A percentile compares a stretch with the other conserved stretches of the same genome.
Evolutionary conservation across 768 basidiomycete species (phyloP).

Genomic region (Kwoniella botswanensis): DNA sequence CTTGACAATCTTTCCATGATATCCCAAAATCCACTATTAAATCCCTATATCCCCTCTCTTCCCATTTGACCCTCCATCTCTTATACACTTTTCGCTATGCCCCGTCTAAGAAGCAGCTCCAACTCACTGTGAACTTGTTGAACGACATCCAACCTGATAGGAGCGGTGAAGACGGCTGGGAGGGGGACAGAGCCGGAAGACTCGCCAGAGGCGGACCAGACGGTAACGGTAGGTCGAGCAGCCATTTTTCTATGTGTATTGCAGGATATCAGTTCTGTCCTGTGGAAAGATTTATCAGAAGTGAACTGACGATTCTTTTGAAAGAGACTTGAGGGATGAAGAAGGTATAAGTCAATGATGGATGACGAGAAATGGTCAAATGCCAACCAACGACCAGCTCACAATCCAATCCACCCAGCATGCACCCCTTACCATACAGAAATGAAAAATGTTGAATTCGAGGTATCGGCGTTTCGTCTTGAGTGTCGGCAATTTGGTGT

Average conservation of each 20-base stretch:
- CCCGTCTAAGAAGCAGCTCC: background rate
- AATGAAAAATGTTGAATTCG: background rate
- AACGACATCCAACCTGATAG: conserved; percentile 98
- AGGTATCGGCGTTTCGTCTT: conserved; percentile 25
- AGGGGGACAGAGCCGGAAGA: conserved; percentile 85
- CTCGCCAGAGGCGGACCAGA: conserved; percentile 79
- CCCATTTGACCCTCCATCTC: background rate
- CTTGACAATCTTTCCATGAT: background rate
- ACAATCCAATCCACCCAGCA: background rate
- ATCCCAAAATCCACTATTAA: background rate
- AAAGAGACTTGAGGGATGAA: conserved; percentile 29
- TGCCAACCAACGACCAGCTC: background rate
- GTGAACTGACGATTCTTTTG: conserved; percentile 28
- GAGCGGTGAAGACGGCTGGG: conserved; percentile 94
- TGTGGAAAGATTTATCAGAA: background rate
- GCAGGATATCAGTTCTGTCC: background rate
- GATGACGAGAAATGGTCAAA: conserved; percentile 13
- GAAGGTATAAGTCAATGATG: background rate
- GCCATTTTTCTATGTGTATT: conserved; percentile 66
- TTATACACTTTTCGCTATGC: conserved; percentile 11
- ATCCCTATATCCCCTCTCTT: background rate
- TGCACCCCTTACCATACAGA: background rate
- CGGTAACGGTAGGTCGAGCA: conserved; percentile 87
- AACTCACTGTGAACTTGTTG: conserved; percentile 97
- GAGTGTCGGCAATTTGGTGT: conserved; percentile 15